These are phyloP conservation scores for Kodamaea nitidulidarum DNA, from an alignment of 805 yeast genomes.

Conservation along the genomic window DNA sequence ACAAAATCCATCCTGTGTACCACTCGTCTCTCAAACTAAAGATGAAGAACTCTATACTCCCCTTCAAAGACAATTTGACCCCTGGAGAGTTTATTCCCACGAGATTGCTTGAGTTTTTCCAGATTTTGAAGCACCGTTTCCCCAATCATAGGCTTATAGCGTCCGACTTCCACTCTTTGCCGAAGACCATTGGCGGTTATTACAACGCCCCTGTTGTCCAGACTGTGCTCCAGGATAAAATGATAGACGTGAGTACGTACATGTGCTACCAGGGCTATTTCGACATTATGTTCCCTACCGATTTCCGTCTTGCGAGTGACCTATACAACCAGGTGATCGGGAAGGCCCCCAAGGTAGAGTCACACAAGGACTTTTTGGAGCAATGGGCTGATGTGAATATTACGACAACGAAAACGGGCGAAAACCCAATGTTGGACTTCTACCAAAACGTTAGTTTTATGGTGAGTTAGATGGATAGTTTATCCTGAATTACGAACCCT, in stretches of 20 bases:
- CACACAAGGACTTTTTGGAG: constrained; percentile 62
- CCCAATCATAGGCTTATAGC: constrained; percentile 74
- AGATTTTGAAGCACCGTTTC: constrained; percentile 56
- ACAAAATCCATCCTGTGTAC: constrained; percentile 55
- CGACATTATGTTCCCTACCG: constrained; percentile 84
- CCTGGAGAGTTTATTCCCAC: constrained; percentile 84
- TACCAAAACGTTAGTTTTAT: constrained; percentile 72
- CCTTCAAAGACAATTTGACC: constrained; percentile 62
- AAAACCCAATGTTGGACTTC: constrained; percentile 77
- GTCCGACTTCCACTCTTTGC: constrained; percentile 58
- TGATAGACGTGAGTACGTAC: constrained; percentile 67
- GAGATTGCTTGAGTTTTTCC: constrained; percentile 59
- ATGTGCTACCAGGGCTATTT: constrained; percentile 85
- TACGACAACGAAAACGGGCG: constrained; percentile 72
- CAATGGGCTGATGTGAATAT: constrained; percentile 68
- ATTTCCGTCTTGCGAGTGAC: constrained; percentile 58
- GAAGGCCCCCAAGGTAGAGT: constrained; percentile 47
- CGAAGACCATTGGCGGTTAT: constrained; percentile 49
- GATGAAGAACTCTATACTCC: constrained; percentile 50
- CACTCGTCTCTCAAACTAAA: constrained; percentile 42
- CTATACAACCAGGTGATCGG: constrained; percentile 64
- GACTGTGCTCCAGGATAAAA: constrained; percentile 61
- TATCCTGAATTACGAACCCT: no score
- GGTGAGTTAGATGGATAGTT: constrained; percentile 32
- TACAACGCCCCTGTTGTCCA: constrained; percentile 77